phyloP scores from a whole-genome alignment of 2,329 filamentous ascomycete species.

The Pseudogymnoascus sp. region DNA sequence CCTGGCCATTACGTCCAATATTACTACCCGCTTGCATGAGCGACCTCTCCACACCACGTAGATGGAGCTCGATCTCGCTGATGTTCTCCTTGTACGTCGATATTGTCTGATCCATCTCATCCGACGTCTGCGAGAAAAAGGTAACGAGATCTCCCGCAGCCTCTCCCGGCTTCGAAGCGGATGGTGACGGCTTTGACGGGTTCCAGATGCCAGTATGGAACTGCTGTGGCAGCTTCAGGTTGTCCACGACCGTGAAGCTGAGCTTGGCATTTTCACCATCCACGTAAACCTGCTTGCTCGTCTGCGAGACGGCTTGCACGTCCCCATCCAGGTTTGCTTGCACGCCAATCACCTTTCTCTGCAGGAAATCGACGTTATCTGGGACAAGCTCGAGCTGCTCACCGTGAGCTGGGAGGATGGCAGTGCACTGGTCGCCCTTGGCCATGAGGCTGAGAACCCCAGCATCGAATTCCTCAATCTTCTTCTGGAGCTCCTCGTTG shows the following conservation, averaged over 20 bases:
- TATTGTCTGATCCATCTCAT: constrained; percentile 53
- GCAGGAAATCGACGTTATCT: constrained; percentile 57
- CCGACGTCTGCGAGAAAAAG: constrained; percentile 55
- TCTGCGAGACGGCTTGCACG: constrained; percentile 49
- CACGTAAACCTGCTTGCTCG: constrained; percentile 50
- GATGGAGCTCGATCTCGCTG: constrained; percentile 56
- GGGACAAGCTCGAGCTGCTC: constrained; percentile 57
- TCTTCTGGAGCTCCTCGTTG: constrained; percentile 68
- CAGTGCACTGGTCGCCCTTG: constrained; percentile 68
- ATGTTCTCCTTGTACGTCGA: constrained; percentile 50
- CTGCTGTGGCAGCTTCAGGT: constrained; percentile 59
- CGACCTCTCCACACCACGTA: constrained; percentile 54
- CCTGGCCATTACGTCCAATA: constrained; percentile 21
- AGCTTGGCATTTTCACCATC: constrained; percentile 65
- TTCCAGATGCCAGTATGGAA: constrained; percentile 40
- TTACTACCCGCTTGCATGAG: constrained; percentile 41
- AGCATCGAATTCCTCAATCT: constrained; percentile 71
- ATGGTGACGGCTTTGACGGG: constrained; percentile 37
- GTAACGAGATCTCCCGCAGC: constrained; percentile 53
- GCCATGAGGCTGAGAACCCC: constrained; percentile 74
- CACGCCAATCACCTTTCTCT: constrained; percentile 53
- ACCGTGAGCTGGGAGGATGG: constrained; percentile 56
- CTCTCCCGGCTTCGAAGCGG: constrained; percentile 35
- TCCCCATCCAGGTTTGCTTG: constrained; percentile 57
- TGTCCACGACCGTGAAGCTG: constrained; percentile 66